These are phyloP conservation scores for Lecanicillium sp. DNA, from an alignment of 2,329 filamentous ascomycete genomes.

Conservation along the genomic window DNA sequence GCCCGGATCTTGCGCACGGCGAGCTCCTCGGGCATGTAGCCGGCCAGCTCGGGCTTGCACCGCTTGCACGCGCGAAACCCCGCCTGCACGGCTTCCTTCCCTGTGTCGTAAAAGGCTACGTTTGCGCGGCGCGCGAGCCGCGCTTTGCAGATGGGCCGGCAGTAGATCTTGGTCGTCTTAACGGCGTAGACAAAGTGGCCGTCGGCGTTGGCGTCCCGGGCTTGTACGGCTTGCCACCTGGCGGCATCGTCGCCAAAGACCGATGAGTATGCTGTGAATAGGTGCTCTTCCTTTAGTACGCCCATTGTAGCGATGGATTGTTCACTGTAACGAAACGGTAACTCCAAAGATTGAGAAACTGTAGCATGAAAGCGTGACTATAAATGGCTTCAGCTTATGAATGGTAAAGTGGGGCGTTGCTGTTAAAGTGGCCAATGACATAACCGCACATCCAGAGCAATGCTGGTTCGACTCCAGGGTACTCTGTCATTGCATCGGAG, in stretches of 20 bases:
- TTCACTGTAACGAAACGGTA: too few relatives aligned
- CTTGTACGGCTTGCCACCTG: constrained; percentile 28
- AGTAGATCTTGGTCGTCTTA: constrained; percentile 43
- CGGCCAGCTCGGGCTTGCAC: constrained; percentile 37
- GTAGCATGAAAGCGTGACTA: background rate
- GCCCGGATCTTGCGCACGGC: constrained; percentile 33
- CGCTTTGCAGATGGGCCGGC: constrained; percentile 52
- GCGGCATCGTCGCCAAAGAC: constrained; percentile 22
- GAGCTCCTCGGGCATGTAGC: constrained; percentile 32
- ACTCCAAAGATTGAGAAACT: too few relatives aligned
- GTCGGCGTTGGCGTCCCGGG: constrained; percentile 26
- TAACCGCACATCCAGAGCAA: background rate
- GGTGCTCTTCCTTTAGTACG: background rate
- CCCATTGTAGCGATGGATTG: background rate
- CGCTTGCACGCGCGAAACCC: constrained; percentile 52
- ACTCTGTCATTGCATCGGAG: background rate
- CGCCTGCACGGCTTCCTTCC: constrained; percentile 33
- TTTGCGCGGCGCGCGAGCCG: constrained; percentile 55
- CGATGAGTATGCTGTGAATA: background rate
- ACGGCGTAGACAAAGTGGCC: constrained; percentile 36
- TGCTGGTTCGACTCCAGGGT: too few relatives aligned
- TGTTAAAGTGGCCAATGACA: constrained; percentile 22
- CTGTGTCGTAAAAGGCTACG: constrained; percentile 43
- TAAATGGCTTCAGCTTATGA: too few relatives aligned
- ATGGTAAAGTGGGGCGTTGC: constrained; percentile 18